A percentile compares a stretch with the other conserved stretches of the same genome.
Conservation (phyloP, 495 filamentous ascomycete genomes). For the Coniosporium apollinis region DNA sequence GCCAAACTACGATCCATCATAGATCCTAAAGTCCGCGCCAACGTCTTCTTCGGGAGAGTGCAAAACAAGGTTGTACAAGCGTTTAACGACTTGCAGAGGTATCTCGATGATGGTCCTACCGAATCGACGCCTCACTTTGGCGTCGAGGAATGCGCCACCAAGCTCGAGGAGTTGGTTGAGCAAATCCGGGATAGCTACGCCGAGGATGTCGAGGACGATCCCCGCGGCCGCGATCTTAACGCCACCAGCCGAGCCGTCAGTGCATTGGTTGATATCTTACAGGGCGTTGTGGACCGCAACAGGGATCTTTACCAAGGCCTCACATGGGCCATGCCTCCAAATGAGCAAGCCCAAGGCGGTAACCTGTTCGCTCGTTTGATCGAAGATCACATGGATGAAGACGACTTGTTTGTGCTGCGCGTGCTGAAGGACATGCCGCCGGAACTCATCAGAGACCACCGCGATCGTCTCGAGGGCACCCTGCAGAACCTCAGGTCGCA, state of each 20-base stretch:
- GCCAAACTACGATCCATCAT: not conserved
- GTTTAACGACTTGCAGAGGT: not conserved
- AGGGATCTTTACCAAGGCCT: constrained; percentile 1
- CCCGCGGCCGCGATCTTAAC: not conserved
- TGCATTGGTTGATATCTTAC: not conserved
- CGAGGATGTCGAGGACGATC: no score
- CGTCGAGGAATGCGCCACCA: not conserved
- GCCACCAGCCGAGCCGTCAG: not conserved
- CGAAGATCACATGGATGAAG: no score
- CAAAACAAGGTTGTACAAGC: not conserved
- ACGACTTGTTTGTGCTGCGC: no score
- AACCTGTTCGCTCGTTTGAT: no score
- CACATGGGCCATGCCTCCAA: no score
- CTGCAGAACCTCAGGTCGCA: no score
- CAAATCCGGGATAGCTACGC: not conserved
- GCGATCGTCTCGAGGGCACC: no score
- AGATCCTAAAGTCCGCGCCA: constrained; percentile 1
- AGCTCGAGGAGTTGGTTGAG: not conserved
- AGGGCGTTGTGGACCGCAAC: constrained; percentile 2
- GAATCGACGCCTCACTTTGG: not conserved
- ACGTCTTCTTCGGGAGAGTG: not conserved
- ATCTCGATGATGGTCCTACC: not conserved
- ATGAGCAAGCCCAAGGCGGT: no score
- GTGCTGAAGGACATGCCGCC: no score
- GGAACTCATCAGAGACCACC: no score